Percentiles rank a stretch among this genome's conserved stretches.
These are phyloP conservation scores for Limonomyces culmigenus DNA, from an alignment of 1,284 basidiomycete genomes.

Conservation along the genomic window DNA sequence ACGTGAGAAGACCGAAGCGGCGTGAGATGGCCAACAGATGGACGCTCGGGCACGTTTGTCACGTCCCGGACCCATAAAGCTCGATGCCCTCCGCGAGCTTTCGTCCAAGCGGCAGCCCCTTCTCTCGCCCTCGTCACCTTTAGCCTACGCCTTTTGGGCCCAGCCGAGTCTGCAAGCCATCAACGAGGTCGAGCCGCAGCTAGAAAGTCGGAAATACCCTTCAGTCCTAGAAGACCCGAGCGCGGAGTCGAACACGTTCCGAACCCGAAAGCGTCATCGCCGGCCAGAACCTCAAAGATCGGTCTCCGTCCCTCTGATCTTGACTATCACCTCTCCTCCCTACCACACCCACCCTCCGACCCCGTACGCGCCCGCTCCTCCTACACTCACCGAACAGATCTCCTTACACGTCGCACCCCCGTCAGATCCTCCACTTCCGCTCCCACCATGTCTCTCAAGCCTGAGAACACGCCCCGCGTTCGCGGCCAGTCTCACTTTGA, in stretches of 20 bases:
- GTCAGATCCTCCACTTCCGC: conserved; percentile 8
- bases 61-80: conserved; percentile 15
- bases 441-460: conserved; percentile 32
- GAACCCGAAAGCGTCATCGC: conserved; percentile 27
- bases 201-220: no score
- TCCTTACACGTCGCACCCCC: conserved; percentile 7
- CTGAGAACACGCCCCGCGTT: conserved; percentile 46
- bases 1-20: no score
- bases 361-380: conserved; percentile 8
- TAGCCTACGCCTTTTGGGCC: background rate
- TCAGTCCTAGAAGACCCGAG: no score
- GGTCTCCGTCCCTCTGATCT: conserved; percentile 37
- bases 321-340: conserved; percentile 43
- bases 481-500: conserved; percentile 60
- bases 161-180: background rate
- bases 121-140: no score
- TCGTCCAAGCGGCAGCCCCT: background rate
- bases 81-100: conserved; percentile 21
- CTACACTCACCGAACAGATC: background rate
- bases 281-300: conserved; percentile 27
- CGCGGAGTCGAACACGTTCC: conserved; percentile 21
- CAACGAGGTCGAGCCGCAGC: no score
- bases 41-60: conserved; percentile 9
- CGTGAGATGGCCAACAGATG: background rate
- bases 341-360: conserved; percentile 32